Evolutionary conservation across 768 basidiomycete genomes (phyloP), one percentile per base, ranked within the genome.

Genomic region (Collybia nuda): DNA sequence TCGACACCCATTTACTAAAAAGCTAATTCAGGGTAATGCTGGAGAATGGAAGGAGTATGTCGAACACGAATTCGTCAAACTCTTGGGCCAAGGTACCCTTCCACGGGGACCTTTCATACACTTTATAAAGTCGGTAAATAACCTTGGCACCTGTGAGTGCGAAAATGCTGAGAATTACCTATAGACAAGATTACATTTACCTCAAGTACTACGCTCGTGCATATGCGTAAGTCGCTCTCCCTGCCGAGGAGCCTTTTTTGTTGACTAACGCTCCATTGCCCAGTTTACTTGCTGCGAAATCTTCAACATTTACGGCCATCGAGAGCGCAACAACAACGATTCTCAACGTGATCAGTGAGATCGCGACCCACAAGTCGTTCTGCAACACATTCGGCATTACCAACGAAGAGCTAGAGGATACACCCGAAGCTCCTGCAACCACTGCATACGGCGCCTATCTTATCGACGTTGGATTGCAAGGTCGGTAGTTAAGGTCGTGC

Each of bases 391-490:
- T 88, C 61, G 90, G 85, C 8, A 74, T 96, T 41, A 72, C 77
- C 2, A 59, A 72, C 8, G 76, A 78, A 3, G 85, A 88, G 37
- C 70, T 93, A 6, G 77, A 81, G 42, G 64, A 59, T 14, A 84
- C 85, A 1, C 73, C 77, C 2, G 92, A 95, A 62, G 79, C 84
- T 0, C 59, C 84, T 0, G 80, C 84, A 5, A 91, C 90, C 23
- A 87, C 81, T 2, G 93, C 93, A 0, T 98, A 98, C 60, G 90
- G 92, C 0, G 85, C 86, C 6, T 98, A 86, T 68, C 76, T 97
- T 23, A 70, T 97, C 19, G 89, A 96, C 64, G 71, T 82, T 0
- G 92, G 91, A 0, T 56, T 90, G 9, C 82, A 76, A 73, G 88
- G 87, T 83, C 36, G 32, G 67, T 56, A 35, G 24, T 17, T 26